A percentile compares a stretch with the other conserved stretches of the same genome.
phyloP scores from a whole-genome alignment of 2,329 filamentous ascomycete genomes.

The Exophiala bonariae region DNA sequence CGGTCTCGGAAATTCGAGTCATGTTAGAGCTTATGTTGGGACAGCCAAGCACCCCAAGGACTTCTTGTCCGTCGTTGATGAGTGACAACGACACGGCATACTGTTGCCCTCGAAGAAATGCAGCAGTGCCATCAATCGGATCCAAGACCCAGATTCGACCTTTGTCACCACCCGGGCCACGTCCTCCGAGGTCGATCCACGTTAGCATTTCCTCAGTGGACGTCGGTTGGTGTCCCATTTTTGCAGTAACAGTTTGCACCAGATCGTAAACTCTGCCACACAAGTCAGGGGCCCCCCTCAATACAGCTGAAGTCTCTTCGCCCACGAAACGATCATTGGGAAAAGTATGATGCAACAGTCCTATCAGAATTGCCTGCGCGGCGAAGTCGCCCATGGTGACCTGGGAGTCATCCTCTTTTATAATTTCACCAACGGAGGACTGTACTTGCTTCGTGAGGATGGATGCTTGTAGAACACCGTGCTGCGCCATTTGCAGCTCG shows the following conservation, averaged over 20 bases:
- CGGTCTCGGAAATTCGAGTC: background rate
- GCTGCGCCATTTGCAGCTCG: background rate
- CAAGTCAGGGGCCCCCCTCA: background rate
- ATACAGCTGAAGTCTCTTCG: background rate
- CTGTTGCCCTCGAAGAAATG: background rate
- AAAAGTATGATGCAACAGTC: background rate
- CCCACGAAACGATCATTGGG: background rate
- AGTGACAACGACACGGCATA: background rate
- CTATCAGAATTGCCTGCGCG: background rate
- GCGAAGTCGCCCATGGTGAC: conserved; percentile 3
- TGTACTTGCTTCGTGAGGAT: background rate
- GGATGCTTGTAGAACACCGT: background rate
- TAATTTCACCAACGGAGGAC: background rate
- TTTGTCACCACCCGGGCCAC: background rate
- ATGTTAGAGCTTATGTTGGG: background rate
- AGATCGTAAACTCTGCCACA: too few species aligned
- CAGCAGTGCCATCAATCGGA: conserved; percentile 1
- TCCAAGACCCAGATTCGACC: conserved; percentile 1
- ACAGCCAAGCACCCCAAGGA: background rate
- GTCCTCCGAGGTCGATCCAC: background rate
- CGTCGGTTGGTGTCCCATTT: too few species aligned
- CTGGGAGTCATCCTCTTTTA: background rate
- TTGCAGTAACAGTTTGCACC: too few species aligned
- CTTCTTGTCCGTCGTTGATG: background rate
- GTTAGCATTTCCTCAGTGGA: background rate